Evolutionary conservation across 441 rosid genomes (phyloP).

Genomic region (Croton laevigatus): DNA sequence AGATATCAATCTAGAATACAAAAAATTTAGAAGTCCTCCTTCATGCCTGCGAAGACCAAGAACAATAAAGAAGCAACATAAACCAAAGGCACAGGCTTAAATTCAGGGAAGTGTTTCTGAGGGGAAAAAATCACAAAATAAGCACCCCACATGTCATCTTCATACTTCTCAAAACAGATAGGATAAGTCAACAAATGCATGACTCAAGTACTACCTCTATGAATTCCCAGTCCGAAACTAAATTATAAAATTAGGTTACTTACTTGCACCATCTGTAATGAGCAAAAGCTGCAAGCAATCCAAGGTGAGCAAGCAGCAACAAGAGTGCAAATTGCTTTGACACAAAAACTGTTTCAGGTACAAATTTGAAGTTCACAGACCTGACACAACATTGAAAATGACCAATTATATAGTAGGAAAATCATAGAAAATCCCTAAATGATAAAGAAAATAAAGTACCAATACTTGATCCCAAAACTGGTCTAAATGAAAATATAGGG

Average conservation of each 20-base stretch:
- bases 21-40: conserved; percentile 71
- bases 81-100: not conserved
- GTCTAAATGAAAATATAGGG: not conserved
- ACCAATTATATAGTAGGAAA: not conserved
- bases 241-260: conserved; percentile 28
- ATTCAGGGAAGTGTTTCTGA: not conserved
- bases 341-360: conserved; percentile 80
- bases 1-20: conserved; percentile 45
- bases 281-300: conserved; percentile 57
- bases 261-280: conserved; percentile 96
- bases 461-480: not conserved
- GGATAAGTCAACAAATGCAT: conserved; percentile 4
- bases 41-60: conserved; percentile 56
- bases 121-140: not conserved
- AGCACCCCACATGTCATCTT: not conserved
- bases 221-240: not conserved
- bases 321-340: conserved; percentile 80
- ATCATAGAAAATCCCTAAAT: not conserved
- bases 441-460: not conserved
- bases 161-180: not conserved
- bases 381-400: conserved; percentile 38
- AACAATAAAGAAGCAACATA: not conserved
- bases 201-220: not conserved
- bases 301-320: conserved; percentile 70
- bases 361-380: conserved; percentile 98